Conservation (phyloP, 306 rosid genomes). For the Corylus heterophylla region DNA sequence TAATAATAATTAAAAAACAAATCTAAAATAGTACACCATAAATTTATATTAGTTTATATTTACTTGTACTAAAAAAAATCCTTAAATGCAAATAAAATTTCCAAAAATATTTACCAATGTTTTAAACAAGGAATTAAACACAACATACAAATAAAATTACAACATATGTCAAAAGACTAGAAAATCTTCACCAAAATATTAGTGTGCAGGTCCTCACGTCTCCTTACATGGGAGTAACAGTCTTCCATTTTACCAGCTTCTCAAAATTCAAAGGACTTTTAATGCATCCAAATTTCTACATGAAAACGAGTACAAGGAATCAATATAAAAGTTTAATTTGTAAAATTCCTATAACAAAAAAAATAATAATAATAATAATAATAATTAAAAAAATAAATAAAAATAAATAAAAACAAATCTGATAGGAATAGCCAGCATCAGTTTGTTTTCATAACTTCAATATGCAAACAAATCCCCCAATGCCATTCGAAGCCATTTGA, state of each 20-base stretch:
- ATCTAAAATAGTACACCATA: too few species aligned
- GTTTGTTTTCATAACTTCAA: neutral
- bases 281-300: slow-evolving; percentile 30
- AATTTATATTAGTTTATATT: too few species aligned
- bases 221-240: slow-evolving; percentile 24
- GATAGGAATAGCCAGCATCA: neutral
- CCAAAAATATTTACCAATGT: too few species aligned
- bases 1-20: too few species aligned
- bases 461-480: neutral
- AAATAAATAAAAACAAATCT: neutral
- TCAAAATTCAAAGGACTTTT: slow-evolving; percentile 27
- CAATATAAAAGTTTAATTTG: slow-evolving; percentile 10
- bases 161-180: slow-evolving; percentile 51
- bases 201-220: slow-evolving; percentile 74
- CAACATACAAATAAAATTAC: too few species aligned
- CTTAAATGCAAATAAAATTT: too few species aligned
- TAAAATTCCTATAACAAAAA: neutral
- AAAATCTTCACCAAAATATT: slow-evolving; percentile 74
- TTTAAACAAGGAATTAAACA: too few species aligned
- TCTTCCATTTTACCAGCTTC: slow-evolving; percentile 58
- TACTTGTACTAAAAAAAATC: too few species aligned
- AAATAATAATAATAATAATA: neutral
- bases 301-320: slow-evolving; percentile 14
- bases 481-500: neutral
- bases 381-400: neutral